phyloP scores from a whole-genome alignment of 306 rosid genomes.

The Cucurbita ficifolia region DNA sequence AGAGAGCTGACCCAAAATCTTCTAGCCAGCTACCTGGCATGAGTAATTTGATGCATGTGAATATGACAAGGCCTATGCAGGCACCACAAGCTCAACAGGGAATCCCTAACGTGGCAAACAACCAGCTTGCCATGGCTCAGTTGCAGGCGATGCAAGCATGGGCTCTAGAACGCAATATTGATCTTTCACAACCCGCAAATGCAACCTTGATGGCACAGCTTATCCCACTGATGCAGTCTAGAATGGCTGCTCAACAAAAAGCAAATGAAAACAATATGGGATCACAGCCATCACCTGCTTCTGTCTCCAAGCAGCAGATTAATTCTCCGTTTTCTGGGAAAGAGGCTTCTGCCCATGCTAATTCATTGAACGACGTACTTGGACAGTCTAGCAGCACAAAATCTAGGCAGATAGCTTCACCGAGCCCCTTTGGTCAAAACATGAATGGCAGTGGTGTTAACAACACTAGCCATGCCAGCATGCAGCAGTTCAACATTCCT shows the following conservation, averaged over 20 bases:
- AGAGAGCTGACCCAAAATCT: constrained; percentile 48
- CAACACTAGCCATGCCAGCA: constrained; percentile 28
- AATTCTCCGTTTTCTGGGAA: constrained; percentile 48
- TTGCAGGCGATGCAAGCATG: constrained; percentile 73
- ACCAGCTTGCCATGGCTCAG: constrained; percentile 55
- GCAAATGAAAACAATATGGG: constrained; percentile 43
- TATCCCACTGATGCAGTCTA: constrained; percentile 59
- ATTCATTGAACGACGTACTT: constrained; percentile 56
- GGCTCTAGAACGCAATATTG: constrained; percentile 68
- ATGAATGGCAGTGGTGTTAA: constrained; percentile 32
- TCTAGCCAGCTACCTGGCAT: constrained; percentile 32
- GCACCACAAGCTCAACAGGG: constrained; percentile 43
- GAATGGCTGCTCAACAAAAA: constrained; percentile 53
- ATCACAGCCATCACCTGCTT: constrained; percentile 44
- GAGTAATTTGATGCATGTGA: constrained; percentile 56
- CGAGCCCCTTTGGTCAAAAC: constrained; percentile 43
- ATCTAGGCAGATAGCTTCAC: constrained; percentile 49
- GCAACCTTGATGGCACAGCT: constrained; percentile 59
- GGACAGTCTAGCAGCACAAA: constrained; percentile 52
- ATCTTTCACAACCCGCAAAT: constrained; percentile 66
- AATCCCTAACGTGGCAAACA: constrained; percentile 40
- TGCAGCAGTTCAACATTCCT: constrained; percentile 53
- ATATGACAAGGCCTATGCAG: constrained; percentile 47
- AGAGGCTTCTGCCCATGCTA: constrained; percentile 68
- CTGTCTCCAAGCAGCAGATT: constrained; percentile 62